Evolutionary conservation across 805 yeast species (phyloP).

Genomic region (Ogataea chonburiensis): DNA sequence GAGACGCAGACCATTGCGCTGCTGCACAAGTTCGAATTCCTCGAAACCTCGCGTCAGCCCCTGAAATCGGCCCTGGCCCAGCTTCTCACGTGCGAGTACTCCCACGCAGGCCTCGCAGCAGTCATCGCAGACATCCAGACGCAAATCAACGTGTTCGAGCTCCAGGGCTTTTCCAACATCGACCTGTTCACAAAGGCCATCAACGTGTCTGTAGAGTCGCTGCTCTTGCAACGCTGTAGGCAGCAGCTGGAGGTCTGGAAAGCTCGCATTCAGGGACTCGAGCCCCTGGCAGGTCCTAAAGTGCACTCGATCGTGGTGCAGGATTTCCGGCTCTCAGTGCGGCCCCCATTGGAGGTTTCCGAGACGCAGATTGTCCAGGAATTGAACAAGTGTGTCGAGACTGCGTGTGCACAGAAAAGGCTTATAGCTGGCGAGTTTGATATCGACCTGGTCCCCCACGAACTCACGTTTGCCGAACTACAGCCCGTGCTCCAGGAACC

Average conservation of each 20-base stretch:
- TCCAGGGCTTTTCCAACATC: constrained; percentile 39
- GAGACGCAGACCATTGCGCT: constrained; percentile 34
- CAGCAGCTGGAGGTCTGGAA: constrained; percentile 15
- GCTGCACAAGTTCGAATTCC: constrained; percentile 31
- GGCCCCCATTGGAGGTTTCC: constrained; percentile 41
- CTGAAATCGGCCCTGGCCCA: constrained; percentile 25
- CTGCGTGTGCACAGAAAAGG: constrained; percentile 28
- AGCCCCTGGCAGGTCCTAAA: constrained; percentile 38
- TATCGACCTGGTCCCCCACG: constrained; percentile 4
- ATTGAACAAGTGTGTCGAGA: constrained; percentile 26
- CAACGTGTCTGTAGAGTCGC: constrained; percentile 33
- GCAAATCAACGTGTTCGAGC: constrained; percentile 34
- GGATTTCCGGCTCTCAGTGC: constrained; percentile 37
- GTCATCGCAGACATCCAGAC: constrained; percentile 35
- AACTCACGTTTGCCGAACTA: constrained; percentile 3
- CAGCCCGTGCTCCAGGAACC: constrained; percentile 9
- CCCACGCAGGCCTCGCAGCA: constrained; percentile 14
- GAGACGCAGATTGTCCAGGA: constrained; percentile 32
- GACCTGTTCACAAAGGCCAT: constrained; percentile 32
- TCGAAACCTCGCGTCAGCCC: constrained; percentile 30
- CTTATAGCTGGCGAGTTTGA: constrained; percentile 28
- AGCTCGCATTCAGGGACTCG: constrained; percentile 18
- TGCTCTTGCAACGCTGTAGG: constrained; percentile 33
- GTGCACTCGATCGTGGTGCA: constrained; percentile 39
- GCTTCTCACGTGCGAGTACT: constrained; percentile 32